These are phyloP conservation scores for Peziza echinospora DNA, from an alignment of 495 filamentous ascomycete species.

Conservation along the genomic window DNA sequence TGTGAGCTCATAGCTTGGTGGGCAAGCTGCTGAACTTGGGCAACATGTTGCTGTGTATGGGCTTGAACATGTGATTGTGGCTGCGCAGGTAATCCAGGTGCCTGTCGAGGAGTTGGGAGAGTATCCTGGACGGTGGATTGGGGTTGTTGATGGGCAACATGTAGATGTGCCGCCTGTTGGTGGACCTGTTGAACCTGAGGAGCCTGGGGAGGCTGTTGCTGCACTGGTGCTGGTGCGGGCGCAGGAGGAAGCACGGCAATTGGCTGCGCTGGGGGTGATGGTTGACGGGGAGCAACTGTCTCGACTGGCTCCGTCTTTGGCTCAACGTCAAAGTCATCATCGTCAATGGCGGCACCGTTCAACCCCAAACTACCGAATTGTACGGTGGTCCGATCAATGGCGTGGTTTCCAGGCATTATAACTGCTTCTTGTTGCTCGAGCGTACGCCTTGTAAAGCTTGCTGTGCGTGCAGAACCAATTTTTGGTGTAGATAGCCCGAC, in stretches of 20 bases:
- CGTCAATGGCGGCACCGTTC: slow-evolving; percentile 82
- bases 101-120: slow-evolving; percentile 41
- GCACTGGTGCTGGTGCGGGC: slow-evolving; percentile 21
- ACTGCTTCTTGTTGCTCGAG: slow-evolving; percentile 93
- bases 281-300: slow-evolving; percentile 81
- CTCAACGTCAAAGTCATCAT: slow-evolving; percentile 85
- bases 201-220: background rate
- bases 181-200: slow-evolving; percentile 20
- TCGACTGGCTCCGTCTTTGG: slow-evolving; percentile 29
- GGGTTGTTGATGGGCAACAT: slow-evolving; percentile 6
- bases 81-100: slow-evolving; percentile 45
- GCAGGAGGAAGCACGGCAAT: slow-evolving; percentile 76
- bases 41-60: slow-evolving; percentile 10
- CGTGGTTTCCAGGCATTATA: slow-evolving; percentile 96
- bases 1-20: slow-evolving; percentile 25
- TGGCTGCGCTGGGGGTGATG: slow-evolving; percentile 76
- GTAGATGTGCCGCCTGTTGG: background rate
- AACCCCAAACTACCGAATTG: slow-evolving; percentile 93
- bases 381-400: slow-evolving; percentile 78
- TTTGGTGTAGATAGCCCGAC: slow-evolving; percentile 40
- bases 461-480: slow-evolving; percentile 31
- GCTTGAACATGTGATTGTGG: slow-evolving; percentile 25
- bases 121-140: slow-evolving; percentile 34
- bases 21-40: slow-evolving; percentile 24
- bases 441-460: slow-evolving; percentile 60